Base-by-base conservation (phyloP, 805 yeast genomes). In the Ogataea minuta region DNA sequence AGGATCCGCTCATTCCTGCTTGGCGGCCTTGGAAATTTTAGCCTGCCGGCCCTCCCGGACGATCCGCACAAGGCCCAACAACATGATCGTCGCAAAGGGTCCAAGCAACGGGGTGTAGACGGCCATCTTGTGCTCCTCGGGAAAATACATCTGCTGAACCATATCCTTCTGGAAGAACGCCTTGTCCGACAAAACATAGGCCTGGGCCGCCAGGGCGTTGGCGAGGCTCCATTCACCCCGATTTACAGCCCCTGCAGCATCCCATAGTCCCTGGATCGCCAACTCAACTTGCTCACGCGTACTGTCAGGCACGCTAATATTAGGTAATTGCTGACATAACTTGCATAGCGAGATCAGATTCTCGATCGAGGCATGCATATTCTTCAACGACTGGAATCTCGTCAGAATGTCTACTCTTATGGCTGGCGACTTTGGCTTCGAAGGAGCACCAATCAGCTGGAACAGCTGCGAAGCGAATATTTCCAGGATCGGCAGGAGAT, bases 141-240 rank as follows among this genome's bases (percentile, higher is more conserved):
- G 98, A 69, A 90, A 88, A 60, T 85, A 89, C 40, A 84, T 87
- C 57, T 91, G 97, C 54, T 88, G 95, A 20, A 93, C 87, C 96
- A 93, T 91, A 59, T 84, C 90, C 52, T 86, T 85, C 51, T 91
- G 95, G 60, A 91, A 91, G 54, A 91, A 91, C 0, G 98, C 97
- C 31, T 68, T 68, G 48, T 80, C 74, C 0, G 96, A 84, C 31
- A 71, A 63, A 10, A 64, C 54, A 29, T 80, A 67, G 0, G 95
- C 86, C n/a, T 58, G 51, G 10, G 81, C 72, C 1, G 79, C 69
- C 11, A 37, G 31, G 6, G 49, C 29, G 11, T 76, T 68, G 1
- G 72, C 70, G 16, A 49, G 42, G 31, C 60, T 57, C 57, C 70
- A 73, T 12, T 68, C 50, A 17, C 64, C 62, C 8, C 39, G 33